These are phyloP conservation scores for Sideroxylon spinosum DNA, from an alignment of 179 eudicot species.

Conservation along the genomic window DNA sequence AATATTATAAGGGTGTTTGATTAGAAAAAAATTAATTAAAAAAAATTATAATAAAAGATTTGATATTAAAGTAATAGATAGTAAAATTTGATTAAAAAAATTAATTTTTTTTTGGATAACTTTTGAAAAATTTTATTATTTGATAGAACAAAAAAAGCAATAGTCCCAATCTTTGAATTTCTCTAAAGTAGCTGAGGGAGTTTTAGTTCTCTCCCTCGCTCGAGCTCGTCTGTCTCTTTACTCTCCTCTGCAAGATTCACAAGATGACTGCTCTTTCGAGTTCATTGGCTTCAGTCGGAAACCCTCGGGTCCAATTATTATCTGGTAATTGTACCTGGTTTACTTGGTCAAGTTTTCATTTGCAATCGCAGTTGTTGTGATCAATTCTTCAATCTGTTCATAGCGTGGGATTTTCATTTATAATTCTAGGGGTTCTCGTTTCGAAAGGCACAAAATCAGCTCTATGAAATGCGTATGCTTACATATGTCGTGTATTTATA, in stretches of 20 bases:
- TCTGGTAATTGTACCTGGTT: slow-evolving; percentile 4
- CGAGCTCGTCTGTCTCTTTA: too few relatives aligned
- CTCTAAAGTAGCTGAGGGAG: too few relatives aligned
- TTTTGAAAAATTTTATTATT: too few relatives aligned
- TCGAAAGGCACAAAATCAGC: not conserved
- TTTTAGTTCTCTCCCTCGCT: not conserved
- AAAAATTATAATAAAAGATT: too few relatives aligned
- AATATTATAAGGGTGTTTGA: too few relatives aligned
- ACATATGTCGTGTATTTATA: not conserved
- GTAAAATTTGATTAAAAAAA: too few relatives aligned
- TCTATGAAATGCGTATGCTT: not conserved
- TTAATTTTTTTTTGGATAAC: too few relatives aligned
- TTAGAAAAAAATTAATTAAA: too few relatives aligned
- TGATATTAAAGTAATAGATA: too few relatives aligned
- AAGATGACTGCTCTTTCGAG: slow-evolving; percentile 5
- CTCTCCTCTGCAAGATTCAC: not conserved
- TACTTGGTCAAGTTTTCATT: not conserved
- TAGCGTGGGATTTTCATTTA: not conserved
- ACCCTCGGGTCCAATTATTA: not conserved
- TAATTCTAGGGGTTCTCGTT: not conserved
- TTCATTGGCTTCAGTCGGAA: slow-evolving; percentile 9
- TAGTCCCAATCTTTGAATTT: too few relatives aligned
- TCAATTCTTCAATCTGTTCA: not conserved
- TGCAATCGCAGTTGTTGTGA: not conserved
- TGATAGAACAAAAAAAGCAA: too few relatives aligned